phyloP scores from a whole-genome alignment of 2,329 filamentous ascomycete genomes.

The Trichoderma koningii region DNA sequence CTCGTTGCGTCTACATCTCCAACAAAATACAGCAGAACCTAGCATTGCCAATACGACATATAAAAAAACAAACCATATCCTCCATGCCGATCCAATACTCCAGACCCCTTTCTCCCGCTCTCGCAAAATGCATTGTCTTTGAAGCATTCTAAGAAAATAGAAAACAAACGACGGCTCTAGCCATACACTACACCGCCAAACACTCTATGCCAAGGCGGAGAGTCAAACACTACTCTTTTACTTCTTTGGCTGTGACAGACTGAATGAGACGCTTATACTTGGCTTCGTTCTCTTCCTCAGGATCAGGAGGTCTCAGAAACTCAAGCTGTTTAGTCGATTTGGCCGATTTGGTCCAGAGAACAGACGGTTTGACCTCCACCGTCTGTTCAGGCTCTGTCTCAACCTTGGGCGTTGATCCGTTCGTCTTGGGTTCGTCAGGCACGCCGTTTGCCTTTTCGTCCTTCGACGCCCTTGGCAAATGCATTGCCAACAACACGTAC shows the following conservation, averaged over 20 bases:
- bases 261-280: constrained; percentile 44
- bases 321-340: constrained; percentile 28
- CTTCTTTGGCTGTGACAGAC: constrained; percentile 42
- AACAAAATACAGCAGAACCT: not conserved
- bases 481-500: constrained; percentile 68
- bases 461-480: constrained; percentile 52
- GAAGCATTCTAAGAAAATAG: constrained; percentile 18
- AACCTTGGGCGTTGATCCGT: constrained; percentile 37
- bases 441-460: constrained; percentile 36
- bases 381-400: constrained; percentile 35
- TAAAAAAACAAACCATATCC: constrained; percentile 2
- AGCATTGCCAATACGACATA: not conserved
- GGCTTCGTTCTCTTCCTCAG: constrained; percentile 41
- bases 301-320: constrained; percentile 37
- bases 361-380: constrained; percentile 35
- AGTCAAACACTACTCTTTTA: constrained; percentile 27
- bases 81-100: constrained; percentile 25
- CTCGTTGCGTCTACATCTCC: not conserved
- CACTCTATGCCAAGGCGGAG: constrained; percentile 10
- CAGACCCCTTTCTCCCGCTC: constrained; percentile 26
- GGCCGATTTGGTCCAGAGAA: constrained; percentile 41
- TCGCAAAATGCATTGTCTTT: constrained; percentile 23
- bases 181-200: constrained; percentile 19
- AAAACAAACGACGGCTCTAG: constrained; percentile 19
- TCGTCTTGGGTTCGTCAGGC: constrained; percentile 39